Conservation (phyloP, 2,329 filamentous ascomycete genomes). For the Neurospora crassa region DNA sequence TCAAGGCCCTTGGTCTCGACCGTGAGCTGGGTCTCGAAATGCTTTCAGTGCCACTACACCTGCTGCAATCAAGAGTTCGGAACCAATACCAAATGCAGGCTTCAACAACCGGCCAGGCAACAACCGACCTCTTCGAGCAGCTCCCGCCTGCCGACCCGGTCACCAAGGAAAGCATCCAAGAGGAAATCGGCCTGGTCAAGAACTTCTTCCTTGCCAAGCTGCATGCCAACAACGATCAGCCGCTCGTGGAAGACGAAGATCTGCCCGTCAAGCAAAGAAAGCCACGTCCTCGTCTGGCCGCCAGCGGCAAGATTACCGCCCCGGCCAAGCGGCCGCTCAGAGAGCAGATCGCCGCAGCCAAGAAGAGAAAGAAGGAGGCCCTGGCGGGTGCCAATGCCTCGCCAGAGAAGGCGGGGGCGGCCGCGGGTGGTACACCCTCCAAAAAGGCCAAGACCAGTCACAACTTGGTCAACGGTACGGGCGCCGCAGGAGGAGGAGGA, state of each 20-base stretch:
- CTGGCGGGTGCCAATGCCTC: conserved; percentile 28
- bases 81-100: conserved; percentile 74
- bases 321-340: conserved; percentile 74
- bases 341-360: conserved; percentile 73
- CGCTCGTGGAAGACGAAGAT: conserved; percentile 89
- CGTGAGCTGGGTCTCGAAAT: conserved; percentile 81
- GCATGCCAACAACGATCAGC: conserved; percentile 70
- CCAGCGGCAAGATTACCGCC: conserved; percentile 70
- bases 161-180: conserved; percentile 65
- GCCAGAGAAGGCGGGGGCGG: conserved; percentile 19
- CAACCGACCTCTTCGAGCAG: conserved; percentile 55
- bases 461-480: conserved; percentile 26
- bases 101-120: conserved; percentile 40
- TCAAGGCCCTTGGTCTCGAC: conserved; percentile 88
- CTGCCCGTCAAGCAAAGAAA: conserved; percentile 83
- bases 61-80: conserved; percentile 84
- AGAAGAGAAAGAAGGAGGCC: conserved; percentile 69
- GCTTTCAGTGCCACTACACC: conserved; percentile 84
- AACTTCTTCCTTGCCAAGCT: conserved; percentile 89
- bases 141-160: conserved; percentile 66
- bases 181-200: conserved; percentile 78
- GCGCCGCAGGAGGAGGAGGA: not conserved
- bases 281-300: conserved; percentile 54
- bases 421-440: conserved; percentile 24
- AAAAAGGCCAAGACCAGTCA: conserved; percentile 42